Evolutionary conservation across 371 early-diverging fungal genomes (phyloP).

Genomic region (Apophysomyces ossiformis): DNA sequence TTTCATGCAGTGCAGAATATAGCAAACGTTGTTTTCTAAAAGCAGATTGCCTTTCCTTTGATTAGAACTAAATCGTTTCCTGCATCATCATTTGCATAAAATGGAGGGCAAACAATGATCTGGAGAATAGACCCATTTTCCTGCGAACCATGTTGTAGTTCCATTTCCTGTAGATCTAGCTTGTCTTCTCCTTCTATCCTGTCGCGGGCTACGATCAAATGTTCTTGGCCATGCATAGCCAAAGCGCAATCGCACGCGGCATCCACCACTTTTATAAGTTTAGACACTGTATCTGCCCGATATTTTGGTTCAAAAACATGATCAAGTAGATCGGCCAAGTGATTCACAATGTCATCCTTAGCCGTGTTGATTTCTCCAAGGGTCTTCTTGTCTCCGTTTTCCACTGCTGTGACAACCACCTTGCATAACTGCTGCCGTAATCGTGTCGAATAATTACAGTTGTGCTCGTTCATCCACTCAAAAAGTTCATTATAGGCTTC

Average conservation of each 20-base stretch:
- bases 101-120: conserved; percentile 23
- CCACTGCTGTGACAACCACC: conserved; percentile 34
- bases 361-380: conserved; percentile 27
- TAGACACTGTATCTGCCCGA: conserved; percentile 18
- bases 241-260: conserved; percentile 39
- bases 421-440: conserved; percentile 50
- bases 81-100: conserved; percentile 12
- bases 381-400: conserved; percentile 25
- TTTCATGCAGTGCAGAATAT: too few species aligned
- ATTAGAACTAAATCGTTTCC: conserved; percentile 13
- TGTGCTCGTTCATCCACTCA: conserved; percentile 38
- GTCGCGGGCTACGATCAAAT: conserved; percentile 27
- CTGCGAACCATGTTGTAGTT: conserved; percentile 14
- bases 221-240: conserved; percentile 46
- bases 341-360: conserved; percentile 19
- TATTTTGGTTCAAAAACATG: conserved; percentile 28
- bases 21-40: conserved; percentile 8
- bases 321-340: conserved; percentile 26
- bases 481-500: conserved; percentile 40
- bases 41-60: conserved; percentile 26
- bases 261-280: conserved; percentile 39
- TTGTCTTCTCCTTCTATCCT: conserved; percentile 19
- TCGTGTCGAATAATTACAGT: conserved; percentile 38
- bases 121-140: conserved; percentile 13
- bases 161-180: neutral